Evolutionary conservation across 495 filamentous ascomycete genomes (phyloP).

Genomic region (Aspergillus campestris): DNA sequence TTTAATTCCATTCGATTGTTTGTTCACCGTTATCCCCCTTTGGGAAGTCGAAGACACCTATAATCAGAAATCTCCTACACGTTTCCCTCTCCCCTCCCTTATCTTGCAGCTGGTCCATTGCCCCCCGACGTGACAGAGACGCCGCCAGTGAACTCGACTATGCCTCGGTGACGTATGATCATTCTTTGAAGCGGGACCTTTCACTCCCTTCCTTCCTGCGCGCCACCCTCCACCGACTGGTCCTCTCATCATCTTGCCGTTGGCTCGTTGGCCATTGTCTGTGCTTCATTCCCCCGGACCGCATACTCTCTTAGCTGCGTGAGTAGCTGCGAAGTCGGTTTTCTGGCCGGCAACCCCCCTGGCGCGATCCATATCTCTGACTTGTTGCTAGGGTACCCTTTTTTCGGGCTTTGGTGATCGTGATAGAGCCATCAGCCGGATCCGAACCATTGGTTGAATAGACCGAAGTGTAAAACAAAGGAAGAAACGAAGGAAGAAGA

Average conservation of each 20-base stretch:
- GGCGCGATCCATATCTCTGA: no score
- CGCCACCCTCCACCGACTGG: background rate
- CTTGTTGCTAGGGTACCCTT: conserved; percentile 5
- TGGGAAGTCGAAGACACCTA: background rate
- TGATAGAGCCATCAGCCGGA: no score
- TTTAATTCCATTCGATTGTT: no score
- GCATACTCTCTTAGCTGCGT: no score
- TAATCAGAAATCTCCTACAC: background rate
- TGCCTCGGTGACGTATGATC: conserved; percentile 22
- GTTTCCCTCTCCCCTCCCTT: background rate
- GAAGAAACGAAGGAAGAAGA: background rate
- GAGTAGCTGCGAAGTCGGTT: no score
- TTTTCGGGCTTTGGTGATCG: no score
- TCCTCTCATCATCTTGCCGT: no score
- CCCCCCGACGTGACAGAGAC: background rate
- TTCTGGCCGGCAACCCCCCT: no score
- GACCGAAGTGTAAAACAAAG: background rate
- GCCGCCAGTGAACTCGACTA: conserved; percentile 8
- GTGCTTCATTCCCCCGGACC: no score
- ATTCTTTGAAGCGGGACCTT: conserved; percentile 22
- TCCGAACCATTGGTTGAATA: no score
- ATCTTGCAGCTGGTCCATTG: conserved; percentile 1
- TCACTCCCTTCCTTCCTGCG: conserved; percentile 13
- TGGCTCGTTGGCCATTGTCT: no score
- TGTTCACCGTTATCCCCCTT: background rate